A percentile compares a stretch with the other conserved stretches of the same genome.
Evolutionary conservation across 495 filamentous ascomycete species (phyloP).

Genomic region (Penicillium psychrofluorescens): DNA sequence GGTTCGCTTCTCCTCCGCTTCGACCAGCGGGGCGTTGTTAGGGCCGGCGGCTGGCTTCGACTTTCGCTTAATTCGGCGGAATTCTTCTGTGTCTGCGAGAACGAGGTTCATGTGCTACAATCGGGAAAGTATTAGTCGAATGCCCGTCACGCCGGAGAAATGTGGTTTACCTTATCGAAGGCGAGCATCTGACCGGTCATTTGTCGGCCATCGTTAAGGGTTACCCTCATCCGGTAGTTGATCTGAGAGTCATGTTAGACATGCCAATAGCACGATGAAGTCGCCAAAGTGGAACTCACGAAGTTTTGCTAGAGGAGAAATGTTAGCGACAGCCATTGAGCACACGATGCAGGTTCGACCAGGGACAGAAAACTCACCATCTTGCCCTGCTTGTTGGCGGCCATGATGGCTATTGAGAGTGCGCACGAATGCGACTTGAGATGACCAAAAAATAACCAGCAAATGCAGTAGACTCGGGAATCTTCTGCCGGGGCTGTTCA

Average conservation of each 20-base stretch:
- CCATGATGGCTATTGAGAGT: conserved; percentile 54
- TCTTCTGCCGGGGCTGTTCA: neutral
- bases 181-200: conserved; percentile 97
- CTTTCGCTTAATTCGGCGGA: conserved; percentile 89
- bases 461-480: conserved; percentile 13
- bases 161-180: conserved; percentile 76
- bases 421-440: conserved; percentile 65
- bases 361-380: conserved; percentile 68
- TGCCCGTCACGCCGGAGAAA: neutral
- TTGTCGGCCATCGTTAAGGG: conserved; percentile 89
- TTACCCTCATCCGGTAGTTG: conserved; percentile 98
- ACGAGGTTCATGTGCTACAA: conserved; percentile 97
- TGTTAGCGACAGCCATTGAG: conserved; percentile 70
- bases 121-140: conserved; percentile 10
- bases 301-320: conserved; percentile 73
- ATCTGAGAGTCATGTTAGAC: conserved; percentile 55
- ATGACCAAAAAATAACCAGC: conserved; percentile 46
- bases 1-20: conserved; percentile 93
- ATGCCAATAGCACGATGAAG: neutral
- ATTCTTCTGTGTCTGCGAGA: conserved; percentile 97
- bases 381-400: conserved; percentile 91
- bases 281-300: conserved; percentile 52
- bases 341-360: conserved; percentile 26
- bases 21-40: conserved; percentile 53
- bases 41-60: conserved; percentile 63